Evolutionary conservation across 2,329 filamentous ascomycete genomes (phyloP).

Genomic region (Cylindrodendrum hubeiense): DNA sequence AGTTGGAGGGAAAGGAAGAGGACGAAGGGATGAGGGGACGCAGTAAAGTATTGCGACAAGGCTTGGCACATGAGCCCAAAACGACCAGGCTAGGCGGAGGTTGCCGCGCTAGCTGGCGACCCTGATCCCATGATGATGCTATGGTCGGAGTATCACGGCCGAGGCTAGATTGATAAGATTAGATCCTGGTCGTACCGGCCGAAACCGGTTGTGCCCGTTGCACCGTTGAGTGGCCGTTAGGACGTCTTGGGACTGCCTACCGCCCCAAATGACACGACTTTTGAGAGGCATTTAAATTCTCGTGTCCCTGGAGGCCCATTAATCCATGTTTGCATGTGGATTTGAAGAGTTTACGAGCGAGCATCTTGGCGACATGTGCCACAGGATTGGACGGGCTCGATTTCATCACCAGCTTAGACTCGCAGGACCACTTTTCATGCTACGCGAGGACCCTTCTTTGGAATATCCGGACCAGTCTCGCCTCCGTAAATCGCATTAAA

Average conservation of each 20-base stretch:
- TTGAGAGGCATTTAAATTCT: background rate
- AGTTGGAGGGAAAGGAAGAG: conserved; percentile 2
- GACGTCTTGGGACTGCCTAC: background rate
- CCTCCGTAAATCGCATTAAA: background rate
- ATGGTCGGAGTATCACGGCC: conserved; percentile 14
- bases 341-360: background rate
- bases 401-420: background rate
- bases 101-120: conserved; percentile 41
- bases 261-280: conserved; percentile 13
- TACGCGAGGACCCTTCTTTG: background rate
- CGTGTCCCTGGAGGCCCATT: background rate
- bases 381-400: background rate
- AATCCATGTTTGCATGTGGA: background rate
- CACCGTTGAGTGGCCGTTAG: conserved; percentile 13
- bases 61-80: conserved; percentile 23
- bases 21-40: conserved; percentile 17
- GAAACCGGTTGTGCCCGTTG: conserved; percentile 31
- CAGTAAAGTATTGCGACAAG: conserved; percentile 27
- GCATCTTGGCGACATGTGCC: background rate
- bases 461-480: background rate
- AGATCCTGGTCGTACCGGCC: conserved; percentile 43
- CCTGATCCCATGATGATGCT: conserved; percentile 46
- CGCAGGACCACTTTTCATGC: background rate
- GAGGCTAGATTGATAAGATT: conserved; percentile 54
- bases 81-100: conserved; percentile 31